These are phyloP conservation scores for Rhododendron molle DNA, from an alignment of 148 eudicot genomes.

Conservation along the genomic window DNA sequence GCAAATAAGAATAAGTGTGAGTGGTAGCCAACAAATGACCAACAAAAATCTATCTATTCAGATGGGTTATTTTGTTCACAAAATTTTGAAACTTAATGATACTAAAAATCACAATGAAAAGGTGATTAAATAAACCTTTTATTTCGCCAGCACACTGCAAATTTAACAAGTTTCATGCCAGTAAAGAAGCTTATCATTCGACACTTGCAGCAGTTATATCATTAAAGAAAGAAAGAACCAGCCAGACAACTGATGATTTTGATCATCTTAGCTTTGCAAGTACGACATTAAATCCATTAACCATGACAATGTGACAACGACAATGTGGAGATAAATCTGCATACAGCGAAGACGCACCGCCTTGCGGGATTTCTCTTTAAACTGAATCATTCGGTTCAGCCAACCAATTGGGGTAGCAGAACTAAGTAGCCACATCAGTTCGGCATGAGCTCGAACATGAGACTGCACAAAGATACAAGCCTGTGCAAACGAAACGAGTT, in stretches of 20 bases:
- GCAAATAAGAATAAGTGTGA: not conserved
- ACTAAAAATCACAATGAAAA: not conserved
- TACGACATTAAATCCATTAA: not conserved
- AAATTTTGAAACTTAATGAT: not conserved
- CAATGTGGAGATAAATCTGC: constrained; percentile 6
- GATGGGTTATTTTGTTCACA: not conserved
- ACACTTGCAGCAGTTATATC: not conserved
- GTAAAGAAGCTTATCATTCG: constrained; percentile 3
- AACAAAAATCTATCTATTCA: not conserved
- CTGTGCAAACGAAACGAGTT: constrained; percentile 35
- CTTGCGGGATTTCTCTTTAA: constrained; percentile 96
- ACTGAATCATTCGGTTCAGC: constrained; percentile 96
- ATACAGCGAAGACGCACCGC: constrained; percentile 46
- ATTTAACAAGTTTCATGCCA: not conserved
- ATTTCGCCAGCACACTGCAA: not conserved
- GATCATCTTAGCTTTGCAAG: not conserved
- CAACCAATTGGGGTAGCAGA: constrained; percentile 95
- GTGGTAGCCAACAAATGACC: not conserved
- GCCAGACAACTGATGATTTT: not conserved
- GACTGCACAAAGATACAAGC: constrained; percentile 97
- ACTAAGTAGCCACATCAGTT: constrained; percentile 96
- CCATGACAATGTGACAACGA: not conserved
- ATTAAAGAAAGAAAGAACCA: not conserved
- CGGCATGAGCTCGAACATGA: constrained; percentile 96
- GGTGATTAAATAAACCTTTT: not conserved